These are phyloP conservation scores for Stygiomarasmius scandens DNA, from an alignment of 1,284 basidiomycete genomes.

Conservation along the genomic window DNA sequence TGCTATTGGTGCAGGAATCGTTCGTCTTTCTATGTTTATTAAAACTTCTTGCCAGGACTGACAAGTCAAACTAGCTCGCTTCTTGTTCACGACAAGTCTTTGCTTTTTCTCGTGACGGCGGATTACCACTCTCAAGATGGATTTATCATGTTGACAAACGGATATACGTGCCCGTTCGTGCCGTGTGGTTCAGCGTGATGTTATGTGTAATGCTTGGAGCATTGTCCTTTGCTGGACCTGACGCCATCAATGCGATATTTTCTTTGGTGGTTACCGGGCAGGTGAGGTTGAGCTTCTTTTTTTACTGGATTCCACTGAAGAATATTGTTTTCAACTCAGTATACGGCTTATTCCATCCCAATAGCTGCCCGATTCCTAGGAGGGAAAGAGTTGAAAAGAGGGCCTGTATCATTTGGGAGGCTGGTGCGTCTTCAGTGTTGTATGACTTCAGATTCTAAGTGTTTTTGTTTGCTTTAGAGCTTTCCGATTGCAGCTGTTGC, in stretches of 20 bases:
- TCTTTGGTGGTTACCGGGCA: slow-evolving; percentile 24
- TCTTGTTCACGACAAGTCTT: slow-evolving; percentile 12
- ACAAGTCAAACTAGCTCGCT: background rate
- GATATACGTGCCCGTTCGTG: slow-evolving; percentile 29
- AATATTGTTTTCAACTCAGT: background rate
- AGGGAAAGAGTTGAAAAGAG: slow-evolving; percentile 26
- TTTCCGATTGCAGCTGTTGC: slow-evolving; percentile 25
- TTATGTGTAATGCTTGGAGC: slow-evolving; percentile 27
- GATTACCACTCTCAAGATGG: slow-evolving; percentile 43
- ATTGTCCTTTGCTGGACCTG: slow-evolving; percentile 32
- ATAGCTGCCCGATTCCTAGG: slow-evolving; percentile 29
- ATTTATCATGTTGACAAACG: slow-evolving; percentile 34
- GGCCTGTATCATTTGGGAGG: slow-evolving; percentile 30
- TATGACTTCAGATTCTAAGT: background rate
- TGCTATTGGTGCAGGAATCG: background rate
- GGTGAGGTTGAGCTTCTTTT: background rate
- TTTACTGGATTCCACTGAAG: background rate
- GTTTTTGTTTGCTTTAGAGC: slow-evolving; percentile 17
- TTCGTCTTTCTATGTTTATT: background rate
- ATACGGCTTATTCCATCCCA: slow-evolving; percentile 28
- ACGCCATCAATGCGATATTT: slow-evolving; percentile 35
- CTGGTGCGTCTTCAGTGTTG: slow-evolving; percentile 27
- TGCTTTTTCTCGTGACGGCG: slow-evolving; percentile 44
- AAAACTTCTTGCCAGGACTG: too few relatives aligned
- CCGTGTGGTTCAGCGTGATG: slow-evolving; percentile 30